A percentile compares a stretch with the other conserved stretches of the same genome.
phyloP scores from a whole-genome alignment of 495 filamentous ascomycete genomes.

The Neurospora terricola region DNA sequence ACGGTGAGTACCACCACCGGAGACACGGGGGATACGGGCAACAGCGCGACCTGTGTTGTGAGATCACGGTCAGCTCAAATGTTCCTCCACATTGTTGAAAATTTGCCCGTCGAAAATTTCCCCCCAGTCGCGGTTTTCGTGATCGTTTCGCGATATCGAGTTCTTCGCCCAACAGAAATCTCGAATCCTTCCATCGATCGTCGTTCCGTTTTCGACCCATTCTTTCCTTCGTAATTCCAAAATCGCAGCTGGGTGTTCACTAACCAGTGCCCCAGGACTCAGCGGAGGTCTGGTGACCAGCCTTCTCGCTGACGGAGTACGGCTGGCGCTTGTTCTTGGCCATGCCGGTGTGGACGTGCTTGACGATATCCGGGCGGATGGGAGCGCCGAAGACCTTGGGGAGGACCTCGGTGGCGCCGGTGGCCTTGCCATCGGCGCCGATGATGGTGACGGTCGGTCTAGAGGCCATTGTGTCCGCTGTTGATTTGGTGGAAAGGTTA shows the following conservation, averaged over 20 bases:
- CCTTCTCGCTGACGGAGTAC: constrained; percentile 99
- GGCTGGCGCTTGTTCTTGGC: constrained; percentile 99
- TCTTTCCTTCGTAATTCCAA: constrained; percentile 1
- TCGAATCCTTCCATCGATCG: background rate
- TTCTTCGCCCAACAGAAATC: background rate
- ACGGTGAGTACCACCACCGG: constrained; percentile 99
- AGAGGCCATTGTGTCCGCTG: constrained; percentile 65
- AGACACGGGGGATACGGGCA: constrained; percentile 99
- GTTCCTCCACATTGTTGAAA: background rate
- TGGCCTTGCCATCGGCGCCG: constrained; percentile 81
- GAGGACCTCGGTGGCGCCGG: constrained; percentile 76
- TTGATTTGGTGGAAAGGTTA: background rate
- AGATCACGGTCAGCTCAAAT: constrained; percentile 15
- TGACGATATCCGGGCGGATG: constrained; percentile 97
- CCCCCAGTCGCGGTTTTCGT: background rate
- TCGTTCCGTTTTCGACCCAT: background rate
- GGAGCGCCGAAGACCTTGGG: constrained; percentile 91
- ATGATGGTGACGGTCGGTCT: constrained; percentile 93
- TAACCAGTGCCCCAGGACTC: constrained; percentile 99
- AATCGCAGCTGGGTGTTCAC: constrained; percentile 30
- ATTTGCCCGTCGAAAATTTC: background rate
- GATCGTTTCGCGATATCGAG: background rate
- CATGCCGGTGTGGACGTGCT: constrained; percentile 97
- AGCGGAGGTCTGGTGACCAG: constrained; percentile 97
- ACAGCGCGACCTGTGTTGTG: constrained; percentile 76